A percentile compares a stretch with the other conserved stretches of the same genome.
Conservation (phyloP, 306 rosid genomes). For the Malus sylvestris region DNA sequence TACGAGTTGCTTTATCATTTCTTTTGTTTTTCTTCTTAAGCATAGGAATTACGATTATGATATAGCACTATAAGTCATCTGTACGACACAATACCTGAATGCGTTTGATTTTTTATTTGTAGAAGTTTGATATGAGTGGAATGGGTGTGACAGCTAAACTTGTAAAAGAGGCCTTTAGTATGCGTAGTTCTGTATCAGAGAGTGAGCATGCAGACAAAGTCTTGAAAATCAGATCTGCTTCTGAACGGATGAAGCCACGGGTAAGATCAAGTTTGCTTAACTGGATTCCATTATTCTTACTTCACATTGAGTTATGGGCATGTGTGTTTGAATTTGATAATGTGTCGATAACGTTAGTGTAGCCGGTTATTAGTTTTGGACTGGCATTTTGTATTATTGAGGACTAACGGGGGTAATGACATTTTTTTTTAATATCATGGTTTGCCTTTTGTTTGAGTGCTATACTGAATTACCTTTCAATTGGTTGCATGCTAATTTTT, state of each 20-base stretch:
- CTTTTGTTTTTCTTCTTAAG: background rate
- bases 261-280: constrained; percentile 34
- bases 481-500: background rate
- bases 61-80: background rate
- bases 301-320: background rate
- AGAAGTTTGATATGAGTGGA: constrained; percentile 53
- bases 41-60: background rate
- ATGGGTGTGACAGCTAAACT: constrained; percentile 34
- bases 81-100: constrained; percentile 7
- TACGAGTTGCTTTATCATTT: background rate
- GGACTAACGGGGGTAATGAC: background rate
- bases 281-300: background rate
- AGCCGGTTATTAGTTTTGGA: background rate
- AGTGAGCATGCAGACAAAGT: constrained; percentile 28
- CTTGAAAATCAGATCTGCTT: constrained; percentile 32
- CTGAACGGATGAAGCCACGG: constrained; percentile 36
- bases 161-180: constrained; percentile 33
- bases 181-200: constrained; percentile 31
- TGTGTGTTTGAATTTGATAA: background rate
- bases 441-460: background rate
- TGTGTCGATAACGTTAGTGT: too few relatives aligned
- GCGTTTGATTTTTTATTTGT: constrained; percentile 9
- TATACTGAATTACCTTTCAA: background rate
- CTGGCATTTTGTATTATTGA: background rate
- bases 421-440: background rate